Percentiles rank a stretch among this genome's conserved stretches.
Conservation (phyloP, 352 stramenopile genomes). For the Plasmopara muralis region DNA sequence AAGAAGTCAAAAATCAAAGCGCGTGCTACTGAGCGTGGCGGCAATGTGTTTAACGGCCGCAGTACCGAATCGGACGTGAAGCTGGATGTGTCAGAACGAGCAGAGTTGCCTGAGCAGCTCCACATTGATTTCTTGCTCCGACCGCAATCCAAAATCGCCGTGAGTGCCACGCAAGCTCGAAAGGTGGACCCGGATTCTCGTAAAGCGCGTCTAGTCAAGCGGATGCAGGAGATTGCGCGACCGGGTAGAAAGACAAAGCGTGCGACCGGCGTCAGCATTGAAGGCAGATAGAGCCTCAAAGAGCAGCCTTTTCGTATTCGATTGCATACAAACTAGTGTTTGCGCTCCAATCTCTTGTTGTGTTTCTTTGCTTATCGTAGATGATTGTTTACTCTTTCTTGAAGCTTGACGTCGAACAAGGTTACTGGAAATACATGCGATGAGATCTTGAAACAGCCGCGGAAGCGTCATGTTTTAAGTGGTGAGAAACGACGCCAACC, state of each 20-base stretch:
- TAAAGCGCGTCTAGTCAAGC: slow-evolving; percentile 78
- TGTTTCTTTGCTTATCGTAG: slow-evolving; percentile 4
- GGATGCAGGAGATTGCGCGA: slow-evolving; percentile 80
- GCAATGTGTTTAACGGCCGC: slow-evolving; percentile 48
- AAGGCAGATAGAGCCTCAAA: slow-evolving; percentile 52
- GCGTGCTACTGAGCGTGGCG: slow-evolving; percentile 19
- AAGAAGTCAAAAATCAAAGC: slow-evolving; percentile 35
- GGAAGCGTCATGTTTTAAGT: slow-evolving; percentile 2
- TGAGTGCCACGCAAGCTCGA: slow-evolving; percentile 46
- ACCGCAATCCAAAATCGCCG: slow-evolving; percentile 75
- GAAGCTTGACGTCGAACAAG: too few species aligned
- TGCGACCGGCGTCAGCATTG: slow-evolving; percentile 68
- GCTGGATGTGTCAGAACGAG: slow-evolving; percentile 50
- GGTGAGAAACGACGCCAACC: slow-evolving; percentile 7
- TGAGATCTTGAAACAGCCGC: background rate
- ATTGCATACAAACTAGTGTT: slow-evolving; percentile 9
- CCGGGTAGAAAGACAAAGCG: slow-evolving; percentile 75
- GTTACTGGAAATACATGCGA: slow-evolving; percentile 3
- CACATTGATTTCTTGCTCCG: slow-evolving; percentile 79
- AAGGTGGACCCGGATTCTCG: slow-evolving; percentile 72
- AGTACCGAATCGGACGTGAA: slow-evolving; percentile 27
- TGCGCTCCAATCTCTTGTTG: background rate
- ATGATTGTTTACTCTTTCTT: too few species aligned
- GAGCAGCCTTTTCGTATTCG: background rate
- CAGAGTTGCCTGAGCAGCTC: slow-evolving; percentile 61